A percentile compares a stretch with the other conserved stretches of the same genome.
Evolutionary conservation across 805 yeast species (phyloP).

Genomic region (Wickerhamomyces kurtzmanii): DNA sequence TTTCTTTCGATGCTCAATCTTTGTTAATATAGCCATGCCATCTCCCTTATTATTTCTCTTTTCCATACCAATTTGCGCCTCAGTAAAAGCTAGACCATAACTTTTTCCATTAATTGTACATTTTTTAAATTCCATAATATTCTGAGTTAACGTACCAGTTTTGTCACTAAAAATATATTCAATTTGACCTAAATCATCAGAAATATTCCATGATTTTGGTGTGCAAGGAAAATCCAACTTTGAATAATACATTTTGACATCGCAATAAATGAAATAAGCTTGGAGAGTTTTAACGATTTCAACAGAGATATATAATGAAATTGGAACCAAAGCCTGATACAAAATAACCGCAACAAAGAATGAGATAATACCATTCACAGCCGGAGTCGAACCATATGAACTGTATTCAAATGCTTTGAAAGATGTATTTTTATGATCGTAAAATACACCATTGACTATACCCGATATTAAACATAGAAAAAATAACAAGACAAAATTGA

Average conservation of each 20-base stretch:
- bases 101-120: constrained; percentile 64
- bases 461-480: constrained; percentile 61
- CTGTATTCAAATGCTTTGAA: constrained; percentile 57
- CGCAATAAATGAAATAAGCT: constrained; percentile 72
- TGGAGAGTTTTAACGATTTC: constrained; percentile 77
- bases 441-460: constrained; percentile 61
- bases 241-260: constrained; percentile 60
- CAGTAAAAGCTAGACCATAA: constrained; percentile 77
- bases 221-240: constrained; percentile 70
- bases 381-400: constrained; percentile 55
- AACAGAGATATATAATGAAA: constrained; percentile 70
- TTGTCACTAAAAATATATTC: constrained; percentile 80
- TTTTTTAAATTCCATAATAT: constrained; percentile 78
- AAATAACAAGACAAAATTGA: constrained; percentile 57
- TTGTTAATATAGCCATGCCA: constrained; percentile 62
- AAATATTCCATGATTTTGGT: constrained; percentile 77
- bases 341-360: constrained; percentile 71
- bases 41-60: constrained; percentile 65
- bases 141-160: constrained; percentile 77
- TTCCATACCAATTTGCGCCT: constrained; percentile 69
- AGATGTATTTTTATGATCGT: constrained; percentile 34
- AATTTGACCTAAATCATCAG: constrained; percentile 79
- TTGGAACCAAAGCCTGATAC: constrained; percentile 74
- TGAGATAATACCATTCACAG: constrained; percentile 56
- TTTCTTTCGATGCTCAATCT: constrained; percentile 37